These are phyloP conservation scores for Nicotiana knightiana DNA, from an alignment of 257 asterid genomes.

Conservation along the genomic window DNA sequence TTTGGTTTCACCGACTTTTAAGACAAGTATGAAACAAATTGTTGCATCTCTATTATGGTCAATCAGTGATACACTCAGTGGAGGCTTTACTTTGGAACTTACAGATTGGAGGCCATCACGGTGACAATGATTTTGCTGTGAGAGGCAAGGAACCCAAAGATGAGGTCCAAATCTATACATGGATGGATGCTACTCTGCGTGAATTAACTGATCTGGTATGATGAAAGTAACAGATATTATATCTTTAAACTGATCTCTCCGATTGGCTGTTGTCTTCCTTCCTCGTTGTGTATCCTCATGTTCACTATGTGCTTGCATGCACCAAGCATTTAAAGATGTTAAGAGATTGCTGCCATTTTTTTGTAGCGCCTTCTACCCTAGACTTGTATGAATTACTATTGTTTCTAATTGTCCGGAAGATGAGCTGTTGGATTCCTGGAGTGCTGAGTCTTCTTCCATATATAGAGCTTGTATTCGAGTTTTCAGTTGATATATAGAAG, in stretches of 20 bases:
- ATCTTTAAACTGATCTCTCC: neutral
- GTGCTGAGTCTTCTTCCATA: neutral
- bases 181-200: constrained; percentile 99
- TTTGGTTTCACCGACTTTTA: neutral
- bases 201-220: constrained; percentile 97
- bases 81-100: neutral
- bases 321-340: neutral
- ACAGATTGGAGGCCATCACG: constrained; percentile 89
- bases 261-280: neutral
- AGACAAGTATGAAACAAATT: neutral
- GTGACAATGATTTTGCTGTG: constrained; percentile 76
- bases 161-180: constrained; percentile 95
- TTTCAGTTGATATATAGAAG: neutral
- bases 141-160: constrained; percentile 99
- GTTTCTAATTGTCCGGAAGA: neutral
- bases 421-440: neutral
- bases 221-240: neutral
- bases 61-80: neutral
- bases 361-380: neutral
- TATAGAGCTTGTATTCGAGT: neutral
- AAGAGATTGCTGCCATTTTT: neutral
- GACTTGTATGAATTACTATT: neutral
- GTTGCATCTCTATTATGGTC: neutral
- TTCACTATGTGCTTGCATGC: neutral
- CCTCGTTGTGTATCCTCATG: neutral